These are phyloP conservation scores for Suaeda aralocaspica DNA, from an alignment of 148 eudicot genomes.

Conservation along the genomic window DNA sequence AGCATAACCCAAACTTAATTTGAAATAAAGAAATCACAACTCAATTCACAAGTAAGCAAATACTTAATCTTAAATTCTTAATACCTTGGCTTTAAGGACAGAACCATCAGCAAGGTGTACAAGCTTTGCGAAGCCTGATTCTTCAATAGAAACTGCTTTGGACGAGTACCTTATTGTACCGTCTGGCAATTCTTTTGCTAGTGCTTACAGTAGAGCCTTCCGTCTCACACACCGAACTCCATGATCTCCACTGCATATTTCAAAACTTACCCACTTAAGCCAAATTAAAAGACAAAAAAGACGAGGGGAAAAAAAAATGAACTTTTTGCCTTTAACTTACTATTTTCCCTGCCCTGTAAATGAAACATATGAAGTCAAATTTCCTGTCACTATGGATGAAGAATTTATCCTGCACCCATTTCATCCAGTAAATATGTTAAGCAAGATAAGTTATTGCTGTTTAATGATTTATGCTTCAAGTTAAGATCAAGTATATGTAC, in stretches of 20 bases:
- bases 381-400: conserved; percentile 33
- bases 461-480: no score
- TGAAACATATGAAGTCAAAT: conserved; percentile 29
- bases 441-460: no score
- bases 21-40: no score
- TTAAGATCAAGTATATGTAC: no score
- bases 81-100: conserved; percentile 48
- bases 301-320: no score
- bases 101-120: conserved; percentile 58
- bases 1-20: no score
- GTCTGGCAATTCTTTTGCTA: conserved; percentile 51
- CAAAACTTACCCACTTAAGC: no score
- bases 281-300: no score
- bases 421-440: no score
- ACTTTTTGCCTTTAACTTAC: conserved; percentile 32
- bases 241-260: conserved; percentile 39
- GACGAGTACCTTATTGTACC: conserved; percentile 52
- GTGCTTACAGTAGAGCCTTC: conserved; percentile 42
- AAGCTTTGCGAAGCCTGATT: conserved; percentile 34
- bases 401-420: conserved; percentile 27
- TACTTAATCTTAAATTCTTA: background rate
- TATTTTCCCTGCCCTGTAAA: conserved; percentile 24
- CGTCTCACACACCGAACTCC: conserved; percentile 46
- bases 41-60: no score
- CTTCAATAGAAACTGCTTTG: conserved; percentile 51